These are phyloP conservation scores for Penicillium sp. DNA, from an alignment of 2,329 filamentous ascomycete species.

Conservation along the genomic window DNA sequence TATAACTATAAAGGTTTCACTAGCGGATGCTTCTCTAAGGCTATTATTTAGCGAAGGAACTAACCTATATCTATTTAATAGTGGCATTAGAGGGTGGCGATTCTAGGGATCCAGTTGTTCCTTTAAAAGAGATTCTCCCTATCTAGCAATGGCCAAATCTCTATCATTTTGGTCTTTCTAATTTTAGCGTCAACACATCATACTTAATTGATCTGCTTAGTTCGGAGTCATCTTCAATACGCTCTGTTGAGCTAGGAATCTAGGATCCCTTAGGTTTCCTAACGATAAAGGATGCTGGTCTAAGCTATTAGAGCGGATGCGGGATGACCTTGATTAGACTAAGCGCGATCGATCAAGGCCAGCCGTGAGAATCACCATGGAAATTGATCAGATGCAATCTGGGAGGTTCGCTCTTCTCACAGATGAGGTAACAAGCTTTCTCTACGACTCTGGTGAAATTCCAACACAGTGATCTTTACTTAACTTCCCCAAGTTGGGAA, in stretches of 20 bases:
- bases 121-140: constrained; percentile 7
- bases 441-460: too few relatives aligned
- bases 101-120: not conserved
- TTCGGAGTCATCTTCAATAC: constrained; percentile 1
- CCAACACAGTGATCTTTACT: too few relatives aligned
- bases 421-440: too few relatives aligned
- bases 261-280: not conserved
- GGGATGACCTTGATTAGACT: too few relatives aligned
- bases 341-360: too few relatives aligned
- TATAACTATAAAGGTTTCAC: not conserved
- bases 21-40: constrained; percentile 1
- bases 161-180: constrained; percentile 3
- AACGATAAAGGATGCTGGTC: too few relatives aligned
- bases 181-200: constrained; percentile 1
- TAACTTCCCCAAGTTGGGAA: too few relatives aligned
- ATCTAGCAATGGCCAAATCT: constrained; percentile 8
- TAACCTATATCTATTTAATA: constrained; percentile 4
- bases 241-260: constrained; percentile 4
- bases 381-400: too few relatives aligned
- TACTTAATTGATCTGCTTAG: constrained; percentile 4
- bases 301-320: too few relatives aligned
- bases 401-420: too few relatives aligned
- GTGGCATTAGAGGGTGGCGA: not conserved
- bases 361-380: too few relatives aligned
- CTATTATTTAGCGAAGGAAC: constrained; percentile 4